A percentile compares a stretch with the other conserved stretches of the same genome.
Conservation (phyloP, 2,329 filamentous ascomycete species). For the Arachnomyces sp. region DNA sequence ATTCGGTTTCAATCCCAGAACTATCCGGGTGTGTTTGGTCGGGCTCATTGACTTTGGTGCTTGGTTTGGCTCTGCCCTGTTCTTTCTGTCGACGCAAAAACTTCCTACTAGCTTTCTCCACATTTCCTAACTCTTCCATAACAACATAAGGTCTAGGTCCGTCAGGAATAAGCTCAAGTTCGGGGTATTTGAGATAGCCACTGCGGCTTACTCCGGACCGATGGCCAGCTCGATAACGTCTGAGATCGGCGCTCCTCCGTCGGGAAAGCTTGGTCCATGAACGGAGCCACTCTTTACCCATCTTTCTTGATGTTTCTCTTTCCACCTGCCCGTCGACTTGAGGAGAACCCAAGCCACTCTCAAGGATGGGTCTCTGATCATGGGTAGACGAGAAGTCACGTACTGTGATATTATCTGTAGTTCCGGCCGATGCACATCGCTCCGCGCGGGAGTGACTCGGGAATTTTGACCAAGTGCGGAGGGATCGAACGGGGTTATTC, state of each 20-base stretch:
- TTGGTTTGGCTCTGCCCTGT: not conserved
- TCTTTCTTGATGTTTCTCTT: conserved; percentile 3
- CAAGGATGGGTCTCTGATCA: not conserved
- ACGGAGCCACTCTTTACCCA: conserved; percentile 7
- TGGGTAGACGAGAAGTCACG: conserved; percentile 13
- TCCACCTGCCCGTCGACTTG: not conserved
- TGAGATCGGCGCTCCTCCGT: conserved; percentile 7
- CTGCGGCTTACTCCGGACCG: conserved; percentile 10
- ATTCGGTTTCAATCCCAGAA: no score
- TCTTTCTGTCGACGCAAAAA: conserved; percentile 1
- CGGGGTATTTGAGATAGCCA: conserved; percentile 8
- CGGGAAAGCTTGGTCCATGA: conserved; percentile 8
- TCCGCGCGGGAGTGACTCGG: conserved; percentile 13
- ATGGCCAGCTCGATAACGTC: conserved; percentile 12
- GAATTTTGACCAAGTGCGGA: conserved; percentile 16
- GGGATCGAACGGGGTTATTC: conserved; percentile 8
- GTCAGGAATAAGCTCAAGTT: conserved; percentile 13
- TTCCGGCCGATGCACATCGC: conserved; percentile 10
- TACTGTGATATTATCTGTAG: conserved; percentile 13
- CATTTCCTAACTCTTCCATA: conserved; percentile 12
- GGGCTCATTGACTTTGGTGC: no score
- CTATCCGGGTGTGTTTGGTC: no score
- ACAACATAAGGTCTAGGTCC: conserved; percentile 2
- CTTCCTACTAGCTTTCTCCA: conserved; percentile 8
- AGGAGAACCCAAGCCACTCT: not conserved